Evolutionary conservation across 2,329 filamentous ascomycete genomes (phyloP), one percentile per base, ranked within the genome.

Genomic region (Plenodomus tracheiphilus): DNA sequence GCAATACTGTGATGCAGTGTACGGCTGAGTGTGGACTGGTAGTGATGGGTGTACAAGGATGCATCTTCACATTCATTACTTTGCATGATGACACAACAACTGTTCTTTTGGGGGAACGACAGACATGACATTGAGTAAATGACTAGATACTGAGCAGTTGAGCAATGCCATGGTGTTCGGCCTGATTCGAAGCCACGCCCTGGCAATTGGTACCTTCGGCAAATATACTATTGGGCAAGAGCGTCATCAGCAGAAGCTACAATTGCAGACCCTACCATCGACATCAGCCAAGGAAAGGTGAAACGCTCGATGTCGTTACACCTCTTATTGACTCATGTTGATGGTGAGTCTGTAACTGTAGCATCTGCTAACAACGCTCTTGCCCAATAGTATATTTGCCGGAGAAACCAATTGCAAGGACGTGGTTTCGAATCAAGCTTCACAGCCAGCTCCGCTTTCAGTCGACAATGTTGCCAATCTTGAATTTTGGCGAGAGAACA

Each of bases 331-430:
- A 11, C 62, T 66, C 16, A 71, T 64, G 17, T 71, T 64, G 30
- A 66, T 66, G 13, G 67, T 69, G 67, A 63, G 36, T 61, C 58
- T 21, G 60, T 61, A 7, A 63, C 56, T 2, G 64, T 70, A 6
- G 64, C 49, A 49, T 72, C 68, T 8, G 64, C 53, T 15, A 65
- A 48, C 4, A 56, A 50, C 38, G 58, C 59, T 32, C 62, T 66
- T 6, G 65, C 69, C n/a, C 66, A 69, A 44, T 73, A 73, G 49
- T 71, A 74, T 20, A 75, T 72, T 28, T 74, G 70, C 38, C 70
- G 55, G 9, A 72, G 53, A 22, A 72, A 69, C 69, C 69, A 72
- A 19, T 66, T 63, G 2, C 61, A 59, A 19, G 68, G 66, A 25
- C 64, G 51, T 34, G 43, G 56, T 30, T 56, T 62, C 4, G 39